Conservation (phyloP, 192 early-diverging fungal genomes). For the Backusella circina region DNA sequence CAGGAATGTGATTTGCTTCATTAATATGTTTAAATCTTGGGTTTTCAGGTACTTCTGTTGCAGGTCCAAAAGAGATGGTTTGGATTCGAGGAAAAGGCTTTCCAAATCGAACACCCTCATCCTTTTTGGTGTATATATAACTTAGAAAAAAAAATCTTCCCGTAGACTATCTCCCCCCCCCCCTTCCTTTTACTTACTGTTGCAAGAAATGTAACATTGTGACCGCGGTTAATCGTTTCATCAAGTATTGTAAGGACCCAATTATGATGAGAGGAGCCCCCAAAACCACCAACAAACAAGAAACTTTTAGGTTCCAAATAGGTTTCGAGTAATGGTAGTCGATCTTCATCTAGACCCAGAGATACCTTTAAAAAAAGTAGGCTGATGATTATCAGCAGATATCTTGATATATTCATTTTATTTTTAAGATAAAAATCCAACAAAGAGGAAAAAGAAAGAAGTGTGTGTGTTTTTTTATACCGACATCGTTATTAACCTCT, state of each 20-base stretch:
- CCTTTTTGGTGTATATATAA: too few relatives aligned
- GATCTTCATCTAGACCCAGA: background rate
- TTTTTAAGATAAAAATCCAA: background rate
- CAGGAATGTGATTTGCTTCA: too few relatives aligned
- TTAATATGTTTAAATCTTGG: background rate
- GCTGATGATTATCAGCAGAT: background rate
- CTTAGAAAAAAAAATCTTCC: too few relatives aligned
- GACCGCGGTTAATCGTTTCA: background rate
- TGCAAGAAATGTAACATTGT: background rate
- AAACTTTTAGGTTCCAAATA: background rate
- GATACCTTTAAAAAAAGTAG: background rate
- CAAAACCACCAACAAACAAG: background rate
- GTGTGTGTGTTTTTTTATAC: background rate
- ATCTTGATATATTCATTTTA: background rate
- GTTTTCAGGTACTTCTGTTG: too few relatives aligned
- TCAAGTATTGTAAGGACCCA: slow-evolving; percentile 7
- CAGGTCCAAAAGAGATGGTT: background rate
- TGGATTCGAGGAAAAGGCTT: background rate
- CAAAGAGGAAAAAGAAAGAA: background rate
- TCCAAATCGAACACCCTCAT: background rate
- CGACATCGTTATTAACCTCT: background rate
- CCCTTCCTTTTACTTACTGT: background rate
- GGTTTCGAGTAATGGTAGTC: background rate
- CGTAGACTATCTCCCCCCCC: too few relatives aligned
- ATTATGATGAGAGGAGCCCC: background rate